Conservation (phyloP, 345 rosid genomes). For the Hibiscus mutabilis region DNA sequence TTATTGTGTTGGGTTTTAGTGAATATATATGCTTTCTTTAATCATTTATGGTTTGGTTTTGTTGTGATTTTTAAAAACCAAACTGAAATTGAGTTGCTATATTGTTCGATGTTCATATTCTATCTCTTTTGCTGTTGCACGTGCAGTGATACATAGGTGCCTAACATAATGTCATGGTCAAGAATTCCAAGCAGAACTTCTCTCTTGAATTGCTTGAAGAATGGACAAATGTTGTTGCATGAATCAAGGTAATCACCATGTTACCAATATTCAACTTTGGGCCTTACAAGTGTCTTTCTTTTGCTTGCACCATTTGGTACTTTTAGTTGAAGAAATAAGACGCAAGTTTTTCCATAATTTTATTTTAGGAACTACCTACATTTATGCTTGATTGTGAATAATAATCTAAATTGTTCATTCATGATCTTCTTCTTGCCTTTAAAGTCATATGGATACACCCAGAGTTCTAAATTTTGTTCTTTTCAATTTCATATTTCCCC, state of each 20-base stretch:
- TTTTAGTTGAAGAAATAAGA: neutral
- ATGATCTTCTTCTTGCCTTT: neutral
- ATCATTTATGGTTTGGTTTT: neutral
- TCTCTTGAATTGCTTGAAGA: neutral
- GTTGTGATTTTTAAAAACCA: neutral
- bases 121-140: neutral
- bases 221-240: constrained; percentile 1
- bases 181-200: constrained; percentile 17
- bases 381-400: neutral
- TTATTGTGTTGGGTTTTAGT: neutral
- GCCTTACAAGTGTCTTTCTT: neutral
- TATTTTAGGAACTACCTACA: neutral
- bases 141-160: neutral
- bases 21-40: neutral
- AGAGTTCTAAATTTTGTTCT: neutral
- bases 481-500: neutral
- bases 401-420: neutral
- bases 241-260: constrained; percentile 18
- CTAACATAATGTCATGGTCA: constrained; percentile 24
- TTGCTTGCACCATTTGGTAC: neutral
- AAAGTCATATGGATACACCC: neutral
- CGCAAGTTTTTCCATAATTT: neutral
- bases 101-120: neutral
- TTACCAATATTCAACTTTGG: neutral
- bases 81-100: neutral